phyloP scores from a whole-genome alignment of 1,284 basidiomycete species.

The Irpex sp. region DNA sequence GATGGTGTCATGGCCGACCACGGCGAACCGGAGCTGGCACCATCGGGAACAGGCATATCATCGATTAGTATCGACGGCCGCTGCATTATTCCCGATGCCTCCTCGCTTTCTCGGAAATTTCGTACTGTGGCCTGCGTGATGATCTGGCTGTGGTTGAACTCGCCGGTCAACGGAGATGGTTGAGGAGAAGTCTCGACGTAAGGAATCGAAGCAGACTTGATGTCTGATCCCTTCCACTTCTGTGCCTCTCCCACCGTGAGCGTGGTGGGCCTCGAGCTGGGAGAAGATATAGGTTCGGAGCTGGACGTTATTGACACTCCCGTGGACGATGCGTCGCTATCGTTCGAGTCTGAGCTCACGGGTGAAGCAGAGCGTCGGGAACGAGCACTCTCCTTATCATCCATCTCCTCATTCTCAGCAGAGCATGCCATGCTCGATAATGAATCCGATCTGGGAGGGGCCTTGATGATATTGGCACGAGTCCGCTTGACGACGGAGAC shows the following conservation, averaged over 20 bases:
- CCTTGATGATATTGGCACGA: constrained; percentile 24
- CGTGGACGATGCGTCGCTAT: constrained; percentile 23
- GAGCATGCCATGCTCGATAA: constrained; percentile 10
- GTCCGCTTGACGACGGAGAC: constrained; percentile 26
- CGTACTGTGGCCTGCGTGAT: constrained; percentile 10
- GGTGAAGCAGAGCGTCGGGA: constrained; percentile 22
- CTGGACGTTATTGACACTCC: constrained; percentile 16
- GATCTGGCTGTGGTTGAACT: constrained; percentile 16
- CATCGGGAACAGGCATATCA: constrained; percentile 14
- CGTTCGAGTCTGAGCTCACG: constrained; percentile 25
- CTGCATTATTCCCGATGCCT: neutral
- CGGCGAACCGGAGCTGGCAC: constrained; percentile 9
- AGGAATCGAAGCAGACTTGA: constrained; percentile 14
- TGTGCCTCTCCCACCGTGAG: constrained; percentile 15
- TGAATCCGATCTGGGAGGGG: constrained; percentile 18
- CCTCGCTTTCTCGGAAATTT: constrained; percentile 7
- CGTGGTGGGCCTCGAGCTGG: constrained; percentile 20
- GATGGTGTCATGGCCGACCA: constrained; percentile 14
- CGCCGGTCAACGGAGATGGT: constrained; percentile 22
- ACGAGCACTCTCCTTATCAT: constrained; percentile 1
- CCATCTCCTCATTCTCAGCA: constrained; percentile 11
- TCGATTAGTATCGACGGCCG: constrained; percentile 26
- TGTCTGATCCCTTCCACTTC: constrained; percentile 17
- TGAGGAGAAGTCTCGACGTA: constrained; percentile 25
- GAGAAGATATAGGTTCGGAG: constrained; percentile 18